Conservation (phyloP, 805 yeast species). For the Teunomyces cretensis region DNA sequence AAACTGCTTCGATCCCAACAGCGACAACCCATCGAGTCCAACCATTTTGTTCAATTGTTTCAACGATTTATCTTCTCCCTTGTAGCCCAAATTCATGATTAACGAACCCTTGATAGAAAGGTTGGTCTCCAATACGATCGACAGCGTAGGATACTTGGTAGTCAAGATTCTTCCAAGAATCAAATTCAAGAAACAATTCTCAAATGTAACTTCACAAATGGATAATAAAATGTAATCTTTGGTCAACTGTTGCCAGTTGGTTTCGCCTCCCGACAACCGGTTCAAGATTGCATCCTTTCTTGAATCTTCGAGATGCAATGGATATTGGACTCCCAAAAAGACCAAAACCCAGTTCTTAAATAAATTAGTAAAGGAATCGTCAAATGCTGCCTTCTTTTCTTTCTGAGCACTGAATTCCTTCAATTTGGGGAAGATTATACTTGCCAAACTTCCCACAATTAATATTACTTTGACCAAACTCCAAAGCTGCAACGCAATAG, state of each 20-base stretch:
- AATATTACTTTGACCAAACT: constrained; percentile 10
- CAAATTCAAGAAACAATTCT: constrained; percentile 30
- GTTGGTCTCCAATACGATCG: constrained; percentile 20
- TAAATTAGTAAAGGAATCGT: constrained; percentile 2
- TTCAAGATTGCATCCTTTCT: constrained; percentile 15
- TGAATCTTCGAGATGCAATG: constrained; percentile 16
- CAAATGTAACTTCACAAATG: constrained; percentile 31
- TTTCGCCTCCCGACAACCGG: constrained; percentile 15
- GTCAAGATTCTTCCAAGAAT: constrained; percentile 28
- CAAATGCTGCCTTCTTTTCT: neutral
- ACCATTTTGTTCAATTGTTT: constrained; percentile 23
- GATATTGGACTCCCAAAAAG: constrained; percentile 28
- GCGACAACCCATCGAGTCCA: constrained; percentile 30
- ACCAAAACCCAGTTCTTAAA: constrained; percentile 25
- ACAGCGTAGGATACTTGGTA: constrained; percentile 18
- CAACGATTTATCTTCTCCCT: constrained; percentile 24
- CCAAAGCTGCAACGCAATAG: constrained; percentile 12
- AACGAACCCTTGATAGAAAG: constrained; percentile 26
- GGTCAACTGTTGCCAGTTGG: constrained; percentile 13
- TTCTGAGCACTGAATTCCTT: neutral
- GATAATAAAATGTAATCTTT: constrained; percentile 28
- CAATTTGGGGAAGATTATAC: constrained; percentile 10
- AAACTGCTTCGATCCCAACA: constrained; percentile 28
- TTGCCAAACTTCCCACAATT: constrained; percentile 10
- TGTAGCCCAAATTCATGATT: constrained; percentile 29